A percentile compares a stretch with the other conserved stretches of the same genome.
Evolutionary conservation across 805 yeast genomes (phyloP).

Genomic region (Nakazawaea ambrosiae): DNA sequence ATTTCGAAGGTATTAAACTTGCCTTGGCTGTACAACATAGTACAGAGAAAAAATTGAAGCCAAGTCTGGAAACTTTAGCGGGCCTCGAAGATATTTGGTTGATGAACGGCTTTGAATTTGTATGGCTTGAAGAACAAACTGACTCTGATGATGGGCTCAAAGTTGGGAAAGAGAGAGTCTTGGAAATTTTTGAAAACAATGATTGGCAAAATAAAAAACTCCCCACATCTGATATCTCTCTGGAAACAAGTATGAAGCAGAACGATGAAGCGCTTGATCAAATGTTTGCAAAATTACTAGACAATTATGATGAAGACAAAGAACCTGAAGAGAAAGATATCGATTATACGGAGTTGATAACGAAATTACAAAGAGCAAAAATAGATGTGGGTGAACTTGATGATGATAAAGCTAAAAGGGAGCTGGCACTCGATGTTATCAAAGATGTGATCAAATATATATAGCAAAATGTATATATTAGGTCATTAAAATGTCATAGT

Average conservation of each 20-base stretch:
- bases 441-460: conserved; percentile 33
- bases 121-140: conserved; percentile 9
- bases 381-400: conserved; percentile 19
- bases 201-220: conserved; percentile 30
- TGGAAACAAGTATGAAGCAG: conserved; percentile 3
- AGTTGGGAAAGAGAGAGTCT: conserved; percentile 32
- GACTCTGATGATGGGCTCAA: conserved; percentile 17
- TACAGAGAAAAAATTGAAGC: background rate
- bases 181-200: conserved; percentile 34
- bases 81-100: conserved; percentile 33
- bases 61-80: conserved; percentile 13
- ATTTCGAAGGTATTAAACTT: conserved; percentile 28
- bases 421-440: conserved; percentile 29
- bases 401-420: conserved; percentile 21
- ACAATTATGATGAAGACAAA: conserved; percentile 9
- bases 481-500: too few relatives aligned
- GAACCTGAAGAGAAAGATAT: conserved; percentile 10
- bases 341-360: conserved; percentile 26
- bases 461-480: conserved; percentile 10
- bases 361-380: conserved; percentile 29
- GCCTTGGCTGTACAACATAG: conserved; percentile 24
- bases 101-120: conserved; percentile 34
- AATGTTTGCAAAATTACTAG: conserved; percentile 7
- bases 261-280: background rate
- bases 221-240: background rate